Percentiles rank a stretch among this genome's conserved stretches.
These are phyloP conservation scores for Polytrichum formosum DNA, from an alignment of 225 moss, liverwort and hornwort genomes.

Conservation along the genomic window DNA sequence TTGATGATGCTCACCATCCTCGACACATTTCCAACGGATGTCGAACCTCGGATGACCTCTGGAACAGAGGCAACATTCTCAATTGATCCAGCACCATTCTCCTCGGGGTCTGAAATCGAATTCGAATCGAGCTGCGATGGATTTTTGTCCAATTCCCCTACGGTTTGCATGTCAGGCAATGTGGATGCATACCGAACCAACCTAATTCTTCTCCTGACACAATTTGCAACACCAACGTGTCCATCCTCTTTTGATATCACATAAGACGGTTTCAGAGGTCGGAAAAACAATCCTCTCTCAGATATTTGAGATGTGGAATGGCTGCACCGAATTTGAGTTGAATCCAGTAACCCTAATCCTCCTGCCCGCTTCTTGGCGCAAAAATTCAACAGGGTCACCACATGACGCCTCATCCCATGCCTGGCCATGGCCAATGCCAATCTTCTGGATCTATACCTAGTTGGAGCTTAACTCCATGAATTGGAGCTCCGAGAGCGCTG, in stretches of 20 bases:
- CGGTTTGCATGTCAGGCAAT: background rate
- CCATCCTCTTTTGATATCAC: background rate
- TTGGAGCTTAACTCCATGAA: no score
- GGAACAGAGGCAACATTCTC: background rate
- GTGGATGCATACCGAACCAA: background rate
- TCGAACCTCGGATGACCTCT: background rate
- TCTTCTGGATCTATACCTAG: no score
- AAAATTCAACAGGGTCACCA: background rate
- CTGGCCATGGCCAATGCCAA: background rate
- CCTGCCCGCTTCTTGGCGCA: background rate
- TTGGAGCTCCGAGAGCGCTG: no score
- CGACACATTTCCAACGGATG: slow-evolving; percentile 1
- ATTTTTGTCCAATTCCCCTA: background rate
- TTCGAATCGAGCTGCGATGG: background rate
- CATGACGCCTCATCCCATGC: background rate
- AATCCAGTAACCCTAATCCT: background rate
- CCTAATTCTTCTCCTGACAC: background rate
- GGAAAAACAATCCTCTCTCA: background rate
- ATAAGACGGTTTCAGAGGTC: background rate
- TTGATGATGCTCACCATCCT: slow-evolving; percentile 6
- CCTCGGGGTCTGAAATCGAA: background rate
- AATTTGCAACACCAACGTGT: background rate
- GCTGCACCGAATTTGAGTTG: background rate
- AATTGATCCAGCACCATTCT: background rate
- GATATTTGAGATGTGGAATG: background rate